Percentiles rank a stretch among this genome's conserved stretches.
These are phyloP conservation scores for Penicillium hesseltinei DNA, from an alignment of 2,329 filamentous ascomycete species.

Conservation along the genomic window DNA sequence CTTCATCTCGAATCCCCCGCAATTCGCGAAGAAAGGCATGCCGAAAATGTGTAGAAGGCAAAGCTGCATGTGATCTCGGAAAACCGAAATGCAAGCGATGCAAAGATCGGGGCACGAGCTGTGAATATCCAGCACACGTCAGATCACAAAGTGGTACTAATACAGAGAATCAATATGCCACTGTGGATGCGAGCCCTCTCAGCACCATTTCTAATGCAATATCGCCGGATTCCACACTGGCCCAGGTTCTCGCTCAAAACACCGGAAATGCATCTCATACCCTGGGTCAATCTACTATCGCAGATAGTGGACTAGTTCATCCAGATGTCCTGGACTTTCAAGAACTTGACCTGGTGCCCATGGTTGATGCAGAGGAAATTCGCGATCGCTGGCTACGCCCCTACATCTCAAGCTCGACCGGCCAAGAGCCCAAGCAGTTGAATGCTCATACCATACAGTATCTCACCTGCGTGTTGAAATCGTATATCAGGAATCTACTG, in stretches of 20 bases:
- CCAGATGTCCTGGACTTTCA: background rate
- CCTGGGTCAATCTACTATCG: background rate
- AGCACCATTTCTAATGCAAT: background rate
- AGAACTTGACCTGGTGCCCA: conserved; percentile 15
- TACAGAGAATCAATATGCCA: background rate
- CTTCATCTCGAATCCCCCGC: background rate
- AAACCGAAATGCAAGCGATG: conserved; percentile 22
- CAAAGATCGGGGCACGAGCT: conserved; percentile 11
- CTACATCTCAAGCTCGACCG: conserved; percentile 20
- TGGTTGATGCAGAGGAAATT: conserved; percentile 24
- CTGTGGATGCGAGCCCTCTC: background rate
- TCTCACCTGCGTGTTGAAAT: conserved; percentile 23
- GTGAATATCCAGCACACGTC: conserved; percentile 12
- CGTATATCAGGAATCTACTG: conserved; percentile 23
- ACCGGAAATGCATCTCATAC: background rate
- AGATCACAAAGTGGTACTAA: too few species aligned
- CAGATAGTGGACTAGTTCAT: background rate
- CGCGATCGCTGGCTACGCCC: conserved; percentile 29
- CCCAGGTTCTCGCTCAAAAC: background rate
- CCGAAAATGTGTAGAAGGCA: conserved; percentile 18
- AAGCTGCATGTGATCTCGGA: conserved; percentile 20
- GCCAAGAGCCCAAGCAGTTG: conserved; percentile 21
- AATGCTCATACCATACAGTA: conserved; percentile 26
- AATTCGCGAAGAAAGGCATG: conserved; percentile 23
- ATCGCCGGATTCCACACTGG: background rate